These are phyloP conservation scores for Angomonas deanei DNA, from an alignment of 208 protist genomes.

Conservation along the genomic window DNA sequence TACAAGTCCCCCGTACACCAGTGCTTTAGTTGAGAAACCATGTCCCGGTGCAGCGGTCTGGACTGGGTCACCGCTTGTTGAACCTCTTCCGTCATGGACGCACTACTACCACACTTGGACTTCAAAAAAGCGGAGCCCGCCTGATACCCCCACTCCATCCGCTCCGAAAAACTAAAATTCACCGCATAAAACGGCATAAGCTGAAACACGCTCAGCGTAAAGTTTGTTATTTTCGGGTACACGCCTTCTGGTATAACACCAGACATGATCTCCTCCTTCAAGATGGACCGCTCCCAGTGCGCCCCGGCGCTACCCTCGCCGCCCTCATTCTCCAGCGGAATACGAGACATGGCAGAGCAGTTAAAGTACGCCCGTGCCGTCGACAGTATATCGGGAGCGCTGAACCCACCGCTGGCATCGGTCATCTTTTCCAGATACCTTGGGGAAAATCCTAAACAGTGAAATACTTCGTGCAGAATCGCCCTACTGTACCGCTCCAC, in stretches of 20 bases:
- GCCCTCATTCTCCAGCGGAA: constrained; percentile 60
- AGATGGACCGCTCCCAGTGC: constrained; percentile 73
- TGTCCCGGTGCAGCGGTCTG: too few species aligned
- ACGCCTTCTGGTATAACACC: constrained; percentile 19
- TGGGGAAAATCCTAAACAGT: constrained; percentile 66
- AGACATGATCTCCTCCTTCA: constrained; percentile 75
- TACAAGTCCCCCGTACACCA: constrained; percentile 8
- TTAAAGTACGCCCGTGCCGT: constrained; percentile 25
- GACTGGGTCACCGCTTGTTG: too few species aligned
- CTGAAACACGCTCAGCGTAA: constrained; percentile 65
- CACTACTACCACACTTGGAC: not conserved
- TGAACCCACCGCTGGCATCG: not conserved
- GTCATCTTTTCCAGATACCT: constrained; percentile 11
- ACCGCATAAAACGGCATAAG: constrained; percentile 62
- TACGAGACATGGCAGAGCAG: constrained; percentile 37
- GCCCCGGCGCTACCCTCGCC: constrained; percentile 45
- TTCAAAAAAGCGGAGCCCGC: constrained; percentile 37
- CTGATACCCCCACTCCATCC: constrained; percentile 25
- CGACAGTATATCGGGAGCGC: constrained; percentile 11
- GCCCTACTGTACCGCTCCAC: constrained; percentile 31
- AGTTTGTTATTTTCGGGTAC: constrained; percentile 10
- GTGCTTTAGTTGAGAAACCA: not conserved
- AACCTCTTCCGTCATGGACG: too few species aligned
- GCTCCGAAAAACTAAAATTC: constrained; percentile 7
- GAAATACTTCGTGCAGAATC: constrained; percentile 64